A percentile compares a stretch with the other conserved stretches of the same genome.
phyloP scores from a whole-genome alignment of 352 stramenopile genomes.

The Pythium phragmiticola region DNA sequence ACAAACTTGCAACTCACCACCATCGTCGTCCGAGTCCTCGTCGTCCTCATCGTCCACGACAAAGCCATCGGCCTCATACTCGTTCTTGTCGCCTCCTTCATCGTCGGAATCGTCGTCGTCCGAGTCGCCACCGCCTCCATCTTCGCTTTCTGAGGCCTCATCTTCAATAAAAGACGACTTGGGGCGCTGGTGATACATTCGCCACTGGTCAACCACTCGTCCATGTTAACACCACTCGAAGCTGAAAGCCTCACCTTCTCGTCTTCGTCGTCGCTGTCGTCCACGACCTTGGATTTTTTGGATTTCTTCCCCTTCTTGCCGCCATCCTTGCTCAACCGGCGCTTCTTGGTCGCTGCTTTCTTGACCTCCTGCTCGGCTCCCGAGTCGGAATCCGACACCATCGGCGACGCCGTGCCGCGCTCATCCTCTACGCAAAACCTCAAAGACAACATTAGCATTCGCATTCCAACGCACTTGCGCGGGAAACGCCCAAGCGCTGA shows the following conservation, averaged over 20 bases:
- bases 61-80: slow-evolving; percentile 90
- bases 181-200: slow-evolving; percentile 37
- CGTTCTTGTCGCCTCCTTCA: slow-evolving; percentile 82
- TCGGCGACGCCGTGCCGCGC: slow-evolving; percentile 68
- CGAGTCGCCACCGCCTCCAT: slow-evolving; percentile 51
- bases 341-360: slow-evolving; percentile 55
- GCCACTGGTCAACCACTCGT: not conserved
- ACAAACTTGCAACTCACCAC: slow-evolving; percentile 38
- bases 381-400: slow-evolving; percentile 85
- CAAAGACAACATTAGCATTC: slow-evolving; percentile 3
- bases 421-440: slow-evolving; percentile 46
- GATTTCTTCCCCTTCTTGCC: slow-evolving; percentile 57
- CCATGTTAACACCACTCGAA: not conserved
- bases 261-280: slow-evolving; percentile 57
- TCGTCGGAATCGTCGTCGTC: slow-evolving; percentile 80
- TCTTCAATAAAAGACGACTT: slow-evolving; percentile 90
- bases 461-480: not conserved
- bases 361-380: slow-evolving; percentile 45
- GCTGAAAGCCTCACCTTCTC: slow-evolving; percentile 43
- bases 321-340: slow-evolving; percentile 57
- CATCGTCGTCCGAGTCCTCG: slow-evolving; percentile 63
- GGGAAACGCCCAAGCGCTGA: not conserved
- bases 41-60: slow-evolving; percentile 86
- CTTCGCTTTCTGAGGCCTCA: slow-evolving; percentile 85
- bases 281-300: slow-evolving; percentile 59